Percentiles rank a stretch among this genome's conserved stretches.
Evolutionary conservation across 176 grass and related monocot species (phyloP).

Genomic region (Pontederia crassipes): DNA sequence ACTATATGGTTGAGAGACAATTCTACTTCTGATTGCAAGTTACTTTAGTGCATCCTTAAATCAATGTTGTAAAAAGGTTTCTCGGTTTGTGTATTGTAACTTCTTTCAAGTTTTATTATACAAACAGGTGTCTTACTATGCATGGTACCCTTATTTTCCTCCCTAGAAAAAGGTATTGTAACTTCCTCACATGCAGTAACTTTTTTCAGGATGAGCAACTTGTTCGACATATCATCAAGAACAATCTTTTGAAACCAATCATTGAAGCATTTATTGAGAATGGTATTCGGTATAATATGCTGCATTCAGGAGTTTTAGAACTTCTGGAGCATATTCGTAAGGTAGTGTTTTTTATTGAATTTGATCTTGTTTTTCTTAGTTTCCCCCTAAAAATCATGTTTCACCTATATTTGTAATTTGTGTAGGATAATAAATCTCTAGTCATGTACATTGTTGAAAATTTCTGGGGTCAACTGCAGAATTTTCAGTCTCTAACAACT

Average conservation of each 20-base stretch:
- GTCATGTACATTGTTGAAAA: conserved; percentile 41
- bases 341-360: conserved; percentile 22
- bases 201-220: conserved; percentile 70
- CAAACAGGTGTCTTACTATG: too few species aligned
- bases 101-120: neutral
- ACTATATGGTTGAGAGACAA: too few species aligned
- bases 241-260: conserved; percentile 64
- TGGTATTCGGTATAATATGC: conserved; percentile 66
- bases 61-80: too few species aligned
- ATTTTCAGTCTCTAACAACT: conserved; percentile 41
- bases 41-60: too few species aligned
- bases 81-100: conserved; percentile 12
- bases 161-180: conserved; percentile 1
- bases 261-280: conserved; percentile 70
- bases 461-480: conserved; percentile 48
- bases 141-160: too few species aligned
- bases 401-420: conserved; percentile 21
- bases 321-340: conserved; percentile 72
- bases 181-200: neutral
- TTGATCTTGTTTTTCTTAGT: too few species aligned
- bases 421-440: conserved; percentile 64
- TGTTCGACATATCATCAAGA: conserved; percentile 46
- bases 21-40: too few species aligned
- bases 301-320: conserved; percentile 58
- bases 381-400: neutral